These are phyloP conservation scores for Paramarasmius palmivorus DNA, from an alignment of 1,284 basidiomycete genomes.

Conservation along the genomic window DNA sequence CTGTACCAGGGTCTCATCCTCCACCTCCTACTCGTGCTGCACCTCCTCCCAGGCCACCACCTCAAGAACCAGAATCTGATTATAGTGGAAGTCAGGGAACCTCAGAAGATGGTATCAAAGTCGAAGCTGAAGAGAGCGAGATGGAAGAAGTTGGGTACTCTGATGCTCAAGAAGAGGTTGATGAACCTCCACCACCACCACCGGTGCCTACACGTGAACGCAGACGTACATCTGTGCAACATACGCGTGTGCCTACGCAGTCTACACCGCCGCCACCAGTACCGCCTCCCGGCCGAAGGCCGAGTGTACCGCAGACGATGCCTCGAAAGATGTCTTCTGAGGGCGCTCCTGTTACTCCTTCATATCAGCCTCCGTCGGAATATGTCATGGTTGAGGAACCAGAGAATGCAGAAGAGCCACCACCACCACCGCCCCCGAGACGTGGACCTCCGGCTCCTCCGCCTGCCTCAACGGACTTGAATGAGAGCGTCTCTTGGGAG, in stretches of 20 bases:
- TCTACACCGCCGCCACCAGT: constrained; percentile 40
- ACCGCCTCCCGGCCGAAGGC: constrained; percentile 34
- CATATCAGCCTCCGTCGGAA: constrained; percentile 21
- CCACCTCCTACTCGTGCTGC: constrained; percentile 32
- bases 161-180: constrained; percentile 50
- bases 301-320: constrained; percentile 29
- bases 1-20: neutral
- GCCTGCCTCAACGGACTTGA: constrained; percentile 34
- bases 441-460: constrained; percentile 35
- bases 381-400: constrained; percentile 63
- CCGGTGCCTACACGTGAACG: constrained; percentile 38
- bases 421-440: constrained; percentile 40
- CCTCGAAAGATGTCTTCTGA: constrained; percentile 34
- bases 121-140: constrained; percentile 69
- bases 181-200: constrained; percentile 46
- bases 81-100: constrained; percentile 36
- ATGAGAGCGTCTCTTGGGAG: constrained; percentile 50
- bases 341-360: constrained; percentile 28
- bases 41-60: constrained; percentile 35
- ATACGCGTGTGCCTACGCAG: neutral
- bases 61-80: constrained; percentile 44
- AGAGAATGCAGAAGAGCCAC: constrained; percentile 29
- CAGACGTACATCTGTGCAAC: constrained; percentile 25
- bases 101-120: constrained; percentile 60
- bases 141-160: constrained; percentile 61